Conservation (phyloP, 805 yeast species). For the Metschnikowia vanudenii region DNA sequence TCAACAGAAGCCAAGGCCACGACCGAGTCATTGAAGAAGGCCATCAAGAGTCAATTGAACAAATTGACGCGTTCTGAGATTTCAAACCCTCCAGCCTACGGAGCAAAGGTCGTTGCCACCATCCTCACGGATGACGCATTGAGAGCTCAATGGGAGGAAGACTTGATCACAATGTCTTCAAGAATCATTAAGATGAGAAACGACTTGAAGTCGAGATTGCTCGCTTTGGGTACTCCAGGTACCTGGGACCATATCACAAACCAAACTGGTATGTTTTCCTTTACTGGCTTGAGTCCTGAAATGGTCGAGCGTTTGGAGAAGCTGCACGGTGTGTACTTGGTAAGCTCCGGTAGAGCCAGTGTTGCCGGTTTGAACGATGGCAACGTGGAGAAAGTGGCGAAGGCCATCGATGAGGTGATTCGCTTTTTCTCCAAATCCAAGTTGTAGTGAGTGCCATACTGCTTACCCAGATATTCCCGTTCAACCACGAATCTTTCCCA, state of each 20-base stretch:
- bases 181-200: slow-evolving; percentile 81
- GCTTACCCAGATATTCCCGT: too few relatives aligned
- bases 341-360: slow-evolving; percentile 83
- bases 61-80: slow-evolving; percentile 77
- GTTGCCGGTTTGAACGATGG: slow-evolving; percentile 87
- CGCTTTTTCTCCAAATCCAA: slow-evolving; percentile 24
- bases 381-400: slow-evolving; percentile 77
- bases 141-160: slow-evolving; percentile 76
- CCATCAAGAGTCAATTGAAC: slow-evolving; percentile 69
- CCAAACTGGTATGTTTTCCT: slow-evolving; percentile 97
- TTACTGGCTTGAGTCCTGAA: slow-evolving; percentile 76
- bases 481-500: too few relatives aligned
- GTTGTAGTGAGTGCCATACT: slow-evolving; percentile 11
- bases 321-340: slow-evolving; percentile 79
- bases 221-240: slow-evolving; percentile 72
- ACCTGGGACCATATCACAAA: slow-evolving; percentile 86
- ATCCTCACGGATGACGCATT: slow-evolving; percentile 68
- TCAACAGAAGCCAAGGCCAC: slow-evolving; percentile 8
- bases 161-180: slow-evolving; percentile 81
- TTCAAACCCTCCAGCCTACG: slow-evolving; percentile 94
- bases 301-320: slow-evolving; percentile 76
- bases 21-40: slow-evolving; percentile 13
- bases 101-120: slow-evolving; percentile 83
- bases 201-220: slow-evolving; percentile 59
- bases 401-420: slow-evolving; percentile 78